These are phyloP conservation scores for Glycine tomentella DNA, from an alignment of 306 rosid species.

Conservation along the genomic window DNA sequence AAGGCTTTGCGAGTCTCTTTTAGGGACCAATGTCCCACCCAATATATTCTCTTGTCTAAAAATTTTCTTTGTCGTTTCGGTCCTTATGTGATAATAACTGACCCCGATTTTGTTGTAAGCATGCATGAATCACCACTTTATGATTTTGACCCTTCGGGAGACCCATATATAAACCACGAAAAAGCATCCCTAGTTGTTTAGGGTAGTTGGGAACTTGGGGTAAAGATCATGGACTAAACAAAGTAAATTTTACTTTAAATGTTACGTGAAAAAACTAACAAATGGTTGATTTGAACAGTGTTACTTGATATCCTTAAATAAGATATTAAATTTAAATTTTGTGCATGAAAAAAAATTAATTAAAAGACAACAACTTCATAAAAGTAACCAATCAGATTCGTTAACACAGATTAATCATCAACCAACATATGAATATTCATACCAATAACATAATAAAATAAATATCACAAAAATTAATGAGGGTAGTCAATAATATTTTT, in stretches of 20 bases:
- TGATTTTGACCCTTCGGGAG: slow-evolving; percentile 36
- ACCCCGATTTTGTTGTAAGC: slow-evolving; percentile 45
- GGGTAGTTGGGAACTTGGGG: slow-evolving; percentile 1
- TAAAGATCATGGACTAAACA: not conserved
- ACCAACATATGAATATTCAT: too few relatives aligned
- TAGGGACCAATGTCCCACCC: slow-evolving; percentile 36
- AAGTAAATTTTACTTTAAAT: not conserved
- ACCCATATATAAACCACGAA: slow-evolving; percentile 7
- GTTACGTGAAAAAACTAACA: too few relatives aligned
- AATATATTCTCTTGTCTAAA: slow-evolving; percentile 37
- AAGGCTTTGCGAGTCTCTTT: slow-evolving; percentile 42
- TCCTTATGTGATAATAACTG: slow-evolving; percentile 11
- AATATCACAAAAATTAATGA: too few relatives aligned
- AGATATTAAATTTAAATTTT: too few relatives aligned
- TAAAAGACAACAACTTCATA: too few relatives aligned
- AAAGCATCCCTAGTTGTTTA: not conserved
- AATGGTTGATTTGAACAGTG: too few relatives aligned
- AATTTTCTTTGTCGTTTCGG: slow-evolving; percentile 9
- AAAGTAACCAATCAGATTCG: too few relatives aligned
- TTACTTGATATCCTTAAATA: too few relatives aligned
- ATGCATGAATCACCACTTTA: slow-evolving; percentile 39
- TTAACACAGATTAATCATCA: too few relatives aligned
- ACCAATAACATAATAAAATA: too few relatives aligned
- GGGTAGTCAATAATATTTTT: not conserved
- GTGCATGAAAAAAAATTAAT: too few relatives aligned